A percentile compares a stretch with the other conserved stretches of the same genome.
Conservation (phyloP, 768 basidiomycete genomes). For the Boletus sp. region DNA sequence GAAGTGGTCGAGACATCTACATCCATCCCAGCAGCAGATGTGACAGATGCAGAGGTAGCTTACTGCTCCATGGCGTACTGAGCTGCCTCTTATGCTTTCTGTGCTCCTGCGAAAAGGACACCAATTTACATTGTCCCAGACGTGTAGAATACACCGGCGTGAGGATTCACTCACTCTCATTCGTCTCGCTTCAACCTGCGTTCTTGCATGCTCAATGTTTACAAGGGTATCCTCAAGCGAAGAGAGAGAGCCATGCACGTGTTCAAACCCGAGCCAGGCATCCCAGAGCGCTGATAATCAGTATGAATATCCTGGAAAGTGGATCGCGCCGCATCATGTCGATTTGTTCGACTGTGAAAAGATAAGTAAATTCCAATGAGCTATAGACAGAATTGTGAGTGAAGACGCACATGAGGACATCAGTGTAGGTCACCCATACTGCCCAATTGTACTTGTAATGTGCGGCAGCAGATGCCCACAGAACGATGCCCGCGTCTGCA, state of each 20-base stretch:
- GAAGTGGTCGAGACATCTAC: constrained; percentile 35
- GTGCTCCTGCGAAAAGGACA: constrained; percentile 50
- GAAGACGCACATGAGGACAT: constrained; percentile 66
- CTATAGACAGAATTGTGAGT: neutral
- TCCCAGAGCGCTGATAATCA: constrained; percentile 95
- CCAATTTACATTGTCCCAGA: neutral
- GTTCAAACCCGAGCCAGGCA: constrained; percentile 86
- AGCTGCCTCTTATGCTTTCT: constrained; percentile 53
- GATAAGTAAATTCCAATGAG: neutral
- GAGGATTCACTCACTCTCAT: constrained; percentile 49
- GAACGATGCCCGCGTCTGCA: constrained; percentile 51
- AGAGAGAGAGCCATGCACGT: constrained; percentile 70
- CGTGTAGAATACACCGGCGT: neutral
- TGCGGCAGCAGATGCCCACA: constrained; percentile 69
- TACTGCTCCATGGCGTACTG: constrained; percentile 46
- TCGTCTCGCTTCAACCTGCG: constrained; percentile 59
- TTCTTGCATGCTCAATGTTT: constrained; percentile 63
- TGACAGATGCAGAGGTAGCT: constrained; percentile 33
- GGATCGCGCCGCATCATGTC: constrained; percentile 59
- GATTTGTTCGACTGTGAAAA: constrained; percentile 46
- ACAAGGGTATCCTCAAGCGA: constrained; percentile 62
- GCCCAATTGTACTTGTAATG: constrained; percentile 69
- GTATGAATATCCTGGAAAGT: constrained; percentile 64
- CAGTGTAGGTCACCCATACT: constrained; percentile 74
- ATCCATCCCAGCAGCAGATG: constrained; percentile 39